Evolutionary conservation across 257 asterid genomes (phyloP), one percentile per base, ranked within the genome.

Genomic region (Solanum paucissectum): DNA sequence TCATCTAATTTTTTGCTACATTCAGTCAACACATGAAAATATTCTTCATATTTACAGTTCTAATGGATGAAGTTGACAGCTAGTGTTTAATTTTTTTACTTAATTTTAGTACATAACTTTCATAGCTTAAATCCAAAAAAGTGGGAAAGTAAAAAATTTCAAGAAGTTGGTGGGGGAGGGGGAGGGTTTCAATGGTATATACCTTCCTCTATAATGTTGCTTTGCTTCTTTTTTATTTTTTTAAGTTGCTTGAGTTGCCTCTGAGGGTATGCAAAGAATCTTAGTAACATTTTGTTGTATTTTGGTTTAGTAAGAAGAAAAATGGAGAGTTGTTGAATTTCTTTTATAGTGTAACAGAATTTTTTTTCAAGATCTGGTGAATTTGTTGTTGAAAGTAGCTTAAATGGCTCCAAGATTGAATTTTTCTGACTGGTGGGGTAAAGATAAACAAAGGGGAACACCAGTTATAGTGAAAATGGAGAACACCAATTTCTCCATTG

Each of bases 391-490:
- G 33, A 38, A 33, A 66, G 64, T 87, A 58, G 66, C 37, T 69
- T 69, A 86, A 87, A 95, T 95, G 98, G 95, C 93, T 92, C 96
- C 94, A 92, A 93, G 88, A 91, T 89, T 92, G 91, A 60, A 88
- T 89, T 90, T 91, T 92, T 91, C 89, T 49, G 88, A 90, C 21
- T 92, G 95, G 86, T 82, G 95, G 94, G 92, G 88, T 13, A 90
- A 81, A 87, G 94, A 91, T 5, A 69, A 90, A 37, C 81, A 89
- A 6, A 87, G 87, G 75, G 95, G 93, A 25, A 91, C 94, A 11
- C 98, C 95, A 62, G 95, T 95, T 88, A 88, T 95, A 44, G 96
- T 94, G 85, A 94, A 92, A 89, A 94, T 94, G 96, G 94, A 93
- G 92, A 94, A 88, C 89, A 93, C 94, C 33, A 88, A 77, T 88